Base-by-base conservation (phyloP, 169 alveolate species). In the Plasmodium billcollinsi region DNA sequence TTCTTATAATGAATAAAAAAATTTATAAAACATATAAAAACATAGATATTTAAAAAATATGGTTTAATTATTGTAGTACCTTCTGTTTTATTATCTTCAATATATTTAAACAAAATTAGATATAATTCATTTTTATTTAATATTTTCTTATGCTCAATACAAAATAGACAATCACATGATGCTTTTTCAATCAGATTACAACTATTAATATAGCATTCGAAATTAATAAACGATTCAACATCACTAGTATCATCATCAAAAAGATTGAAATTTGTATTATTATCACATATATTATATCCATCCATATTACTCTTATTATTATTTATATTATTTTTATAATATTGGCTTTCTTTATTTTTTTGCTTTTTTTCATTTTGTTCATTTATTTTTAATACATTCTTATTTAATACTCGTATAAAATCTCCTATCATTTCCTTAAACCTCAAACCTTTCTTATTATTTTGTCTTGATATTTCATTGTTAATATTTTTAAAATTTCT, bases 401-500 rank as follows among this genome's bases (percentile, higher is more conserved):
- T 71, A 47, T 83, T 83, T 21, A 83, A 39, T 6, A 70, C 29
- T 14, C 74, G 54, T 18, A 83, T 83, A 7, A 83, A 83, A 39
- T 39, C 24, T 6, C 49, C 58, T 2, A 83, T 65, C 66, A 83
- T 58, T 21, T 83, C 63, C 59, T 47, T 67, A 49, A 83, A 70
- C 2, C 47, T 67, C 8, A 70, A 45, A 2, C 91, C 91, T 21
- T 83, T 83, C 18, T 54, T 33, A 49, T 70, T 71, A n/a, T 83
- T 70, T 24, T 83, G 91, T 83, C 86, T 5, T 26, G 91, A 70
- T 18, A 83, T 24, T 70, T 83, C 91, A 20, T 69, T 73, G 11
- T 83, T 83, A 58, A 83, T 52, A 56, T 83, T 83, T 83, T 71
- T 69, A 70, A 83, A 83, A 58, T 67, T 83, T 63, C 91, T 52